Percentiles rank a stretch among this genome's conserved stretches.
These are phyloP conservation scores for Clarireedia monteithiana DNA, from an alignment of 2,329 filamentous ascomycete species.

Conservation along the genomic window DNA sequence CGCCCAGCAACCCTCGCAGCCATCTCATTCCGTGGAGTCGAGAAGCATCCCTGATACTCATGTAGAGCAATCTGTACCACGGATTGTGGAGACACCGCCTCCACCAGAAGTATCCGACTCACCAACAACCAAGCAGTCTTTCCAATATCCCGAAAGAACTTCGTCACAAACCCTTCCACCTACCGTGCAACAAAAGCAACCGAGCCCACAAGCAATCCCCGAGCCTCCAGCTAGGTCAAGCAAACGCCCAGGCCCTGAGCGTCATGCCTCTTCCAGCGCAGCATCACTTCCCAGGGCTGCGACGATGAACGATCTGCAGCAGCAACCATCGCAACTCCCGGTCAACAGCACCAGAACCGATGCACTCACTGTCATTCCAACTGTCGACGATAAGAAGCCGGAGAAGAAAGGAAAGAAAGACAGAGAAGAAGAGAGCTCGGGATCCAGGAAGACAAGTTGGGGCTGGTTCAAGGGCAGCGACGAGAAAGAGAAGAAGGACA, in stretches of 20 bases:
- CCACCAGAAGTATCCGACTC: constrained; percentile 19
- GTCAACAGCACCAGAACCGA: constrained; percentile 68
- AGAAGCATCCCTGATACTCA: constrained; percentile 24
- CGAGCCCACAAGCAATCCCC: constrained; percentile 28
- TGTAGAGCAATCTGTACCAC: constrained; percentile 38
- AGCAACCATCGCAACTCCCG: constrained; percentile 59
- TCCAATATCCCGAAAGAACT: constrained; percentile 9
- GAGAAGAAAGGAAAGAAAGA: constrained; percentile 71
- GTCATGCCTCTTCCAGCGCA: constrained; percentile 15
- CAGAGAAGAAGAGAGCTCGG: constrained; percentile 46
- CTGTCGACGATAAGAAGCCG: constrained; percentile 64
- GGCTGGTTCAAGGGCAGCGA: constrained; percentile 75
- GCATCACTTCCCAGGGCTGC: constrained; percentile 9
- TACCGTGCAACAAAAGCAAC: constrained; percentile 39
- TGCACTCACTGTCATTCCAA: constrained; percentile 73
- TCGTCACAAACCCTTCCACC: constrained; percentile 8
- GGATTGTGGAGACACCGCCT: constrained; percentile 59
- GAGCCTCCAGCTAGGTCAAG: constrained; percentile 42
- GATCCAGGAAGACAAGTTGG: constrained; percentile 70
- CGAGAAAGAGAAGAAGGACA: constrained; percentile 65
- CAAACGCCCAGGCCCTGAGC: constrained; percentile 33
- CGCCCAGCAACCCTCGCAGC: background rate
- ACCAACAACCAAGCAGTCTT: constrained; percentile 9
- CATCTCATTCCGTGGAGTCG: background rate
- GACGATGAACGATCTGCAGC: constrained; percentile 49